Base-by-base conservation (phyloP, 306 rosid genomes). In the Malus orientalis region DNA sequence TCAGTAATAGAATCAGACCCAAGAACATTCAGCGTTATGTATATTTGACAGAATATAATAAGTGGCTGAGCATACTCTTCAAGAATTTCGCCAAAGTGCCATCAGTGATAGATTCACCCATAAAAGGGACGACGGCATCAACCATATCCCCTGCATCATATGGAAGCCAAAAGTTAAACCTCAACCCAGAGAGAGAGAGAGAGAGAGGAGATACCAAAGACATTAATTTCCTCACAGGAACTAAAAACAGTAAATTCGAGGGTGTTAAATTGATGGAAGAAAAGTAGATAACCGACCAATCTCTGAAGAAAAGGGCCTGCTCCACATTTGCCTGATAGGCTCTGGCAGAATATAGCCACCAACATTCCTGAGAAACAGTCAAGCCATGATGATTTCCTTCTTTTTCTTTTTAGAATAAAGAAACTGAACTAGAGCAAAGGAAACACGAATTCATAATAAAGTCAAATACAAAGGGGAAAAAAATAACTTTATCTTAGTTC, bases 61-160 rank as follows among this genome's bases (percentile, higher is more conserved):
- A 47, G 27, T 15, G 11, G 64, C 68, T 36, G 32, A 76, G 66
- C 90, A 65, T 92, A 92, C 93, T 89, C 87, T 92, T 92, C 84
- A 92, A 85, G 69, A 92, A 88, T 36, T 75, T 89, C 8, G 96
- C 97, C 67, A 92, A 85, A 36, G 87, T 88, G 74, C 97, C 97
- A 78, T 92, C 95, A 61, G 91, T 74, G 54, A 92, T 89, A 76
- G 97, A 92, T 80, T 92, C 97, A 66, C 93, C 97, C 85, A 92
- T 72, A 3, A 87, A 86, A 78, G 97, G 97, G 80, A 92, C 96
- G 32, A 92, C 87, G 45, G 88, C 96, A 32, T 92, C 96, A 83
- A 92, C 77, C 62, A 71, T 78, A 80, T 89, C 95, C 44, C 88
- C 97, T 92, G 68, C 73, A 80, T 65, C 74, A 79, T 84, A 85